Base-by-base conservation (phyloP, 2,329 filamentous ascomycete species). In the Magnaporthiopsis incrustans region DNA sequence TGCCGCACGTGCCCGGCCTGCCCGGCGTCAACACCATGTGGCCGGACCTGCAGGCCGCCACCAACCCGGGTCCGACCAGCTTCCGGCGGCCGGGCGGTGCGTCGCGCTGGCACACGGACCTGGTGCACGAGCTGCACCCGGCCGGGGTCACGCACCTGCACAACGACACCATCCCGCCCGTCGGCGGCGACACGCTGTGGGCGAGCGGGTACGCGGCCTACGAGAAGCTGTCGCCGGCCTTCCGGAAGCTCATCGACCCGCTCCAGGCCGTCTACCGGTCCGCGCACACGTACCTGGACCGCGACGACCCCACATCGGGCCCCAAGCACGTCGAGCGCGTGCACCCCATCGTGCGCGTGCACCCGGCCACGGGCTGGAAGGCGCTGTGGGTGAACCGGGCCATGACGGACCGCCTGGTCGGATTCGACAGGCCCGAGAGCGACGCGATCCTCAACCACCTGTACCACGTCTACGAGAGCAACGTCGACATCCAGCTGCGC, bases 121-220 rank as follows among this genome's bases (percentile, higher is more conserved):
- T 91, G 0, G 88, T 90, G 0, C 87, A 91, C 68, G 88, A 91
- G 72, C 78, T 79, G 44, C 87, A 91, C 64, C 88, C 89, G 1
- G 87, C 89, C 0, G 88, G 87, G 7, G 84, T 90, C 63, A 90
- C 88, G 0, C 87, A 89, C 71, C 77, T 90, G 7, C 86, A 89
- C 75, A 89, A 89, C 64, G 87, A 89, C 71, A 87, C 86, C 0
- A 78, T 91, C 0, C 87, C 87, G 0, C 79, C 78, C 0, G 71
- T 85, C 0, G 89, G 89, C 1, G 89, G 89, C 14, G 89, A 91
- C 72, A 91, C 89, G 0, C 81, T 91, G 0, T 91, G 89, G 88
- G 86, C 88, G 0, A 86, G 82, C 65, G 87, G 88, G 1, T 91
- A 91, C 70, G 78, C 84, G 0, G 88, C 88, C 0, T 91, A 91